Evolutionary conservation across 2,329 filamentous ascomycete species (phyloP).

Genomic region (Hymenoscyphus albidus): DNA sequence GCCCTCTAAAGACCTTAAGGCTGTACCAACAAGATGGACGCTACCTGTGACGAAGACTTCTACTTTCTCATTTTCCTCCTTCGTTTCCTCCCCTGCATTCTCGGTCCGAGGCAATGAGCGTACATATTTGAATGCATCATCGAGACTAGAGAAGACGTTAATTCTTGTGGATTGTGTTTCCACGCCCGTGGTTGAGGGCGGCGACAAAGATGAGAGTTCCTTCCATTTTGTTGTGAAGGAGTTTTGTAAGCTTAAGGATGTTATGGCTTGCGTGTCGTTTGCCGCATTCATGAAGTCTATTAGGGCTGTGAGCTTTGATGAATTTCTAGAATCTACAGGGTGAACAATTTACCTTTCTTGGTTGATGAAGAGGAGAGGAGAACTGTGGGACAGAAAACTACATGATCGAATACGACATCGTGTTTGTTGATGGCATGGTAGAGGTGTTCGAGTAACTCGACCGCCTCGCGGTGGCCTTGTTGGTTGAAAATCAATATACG

Average conservation of each 20-base stretch:
- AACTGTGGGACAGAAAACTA: slow-evolving; percentile 76
- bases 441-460: slow-evolving; percentile 51
- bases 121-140: slow-evolving; percentile 47
- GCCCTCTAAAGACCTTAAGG: slow-evolving; percentile 67
- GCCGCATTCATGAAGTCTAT: slow-evolving; percentile 55
- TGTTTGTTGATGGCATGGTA: slow-evolving; percentile 46
- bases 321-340: not conserved
- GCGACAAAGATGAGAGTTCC: slow-evolving; percentile 3
- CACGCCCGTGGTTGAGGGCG: not conserved
- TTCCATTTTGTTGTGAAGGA: slow-evolving; percentile 40
- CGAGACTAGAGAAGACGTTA: slow-evolving; percentile 45
- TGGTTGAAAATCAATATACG: slow-evolving; percentile 85
- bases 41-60: slow-evolving; percentile 54
- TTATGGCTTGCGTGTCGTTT: slow-evolving; percentile 36
- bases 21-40: slow-evolving; percentile 61
- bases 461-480: slow-evolving; percentile 45
- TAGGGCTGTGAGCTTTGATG: not conserved
- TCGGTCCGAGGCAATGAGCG: not conserved
- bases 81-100: not conserved
- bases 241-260: slow-evolving; percentile 62
- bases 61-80: slow-evolving; percentile 22
- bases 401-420: slow-evolving; percentile 59
- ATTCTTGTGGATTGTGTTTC: slow-evolving; percentile 5
- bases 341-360: slow-evolving; percentile 31
- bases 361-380: slow-evolving; percentile 54